These are phyloP conservation scores for Populus ilicifolia DNA, from an alignment of 345 rosid species.

Conservation along the genomic window DNA sequence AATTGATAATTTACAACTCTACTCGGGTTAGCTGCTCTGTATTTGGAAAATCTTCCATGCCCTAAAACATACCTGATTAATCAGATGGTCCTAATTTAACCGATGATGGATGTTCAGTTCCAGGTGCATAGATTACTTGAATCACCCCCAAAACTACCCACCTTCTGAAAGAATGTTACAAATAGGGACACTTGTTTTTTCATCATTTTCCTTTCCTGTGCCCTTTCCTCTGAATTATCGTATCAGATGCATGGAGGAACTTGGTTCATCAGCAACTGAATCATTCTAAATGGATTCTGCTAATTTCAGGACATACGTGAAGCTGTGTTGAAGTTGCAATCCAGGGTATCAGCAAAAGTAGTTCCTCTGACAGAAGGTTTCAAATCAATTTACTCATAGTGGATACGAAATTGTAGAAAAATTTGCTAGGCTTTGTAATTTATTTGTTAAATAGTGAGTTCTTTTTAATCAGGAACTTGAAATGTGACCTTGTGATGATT, in stretches of 20 bases:
- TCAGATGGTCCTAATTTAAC: not conserved
- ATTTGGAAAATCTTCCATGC: not conserved
- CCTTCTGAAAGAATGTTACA: not conserved
- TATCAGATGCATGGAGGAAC: not conserved
- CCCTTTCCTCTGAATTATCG: not conserved
- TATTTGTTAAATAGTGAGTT: not conserved
- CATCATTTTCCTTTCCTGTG: too few species aligned
- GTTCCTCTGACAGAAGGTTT: conserved; percentile 88
- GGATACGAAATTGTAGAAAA: not conserved
- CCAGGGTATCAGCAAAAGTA: conserved; percentile 79
- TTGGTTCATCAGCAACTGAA: not conserved
- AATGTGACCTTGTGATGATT: not conserved
- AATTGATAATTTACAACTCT: not conserved
- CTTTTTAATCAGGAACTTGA: not conserved
- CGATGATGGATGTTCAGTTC: not conserved
- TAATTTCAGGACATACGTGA: conserved; percentile 70
- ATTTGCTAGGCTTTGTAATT: not conserved
- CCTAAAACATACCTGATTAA: not conserved
- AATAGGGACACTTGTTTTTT: not conserved
- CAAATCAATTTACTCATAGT: conserved; percentile 55
- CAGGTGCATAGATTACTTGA: not conserved
- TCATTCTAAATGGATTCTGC: not conserved
- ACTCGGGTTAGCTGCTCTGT: not conserved
- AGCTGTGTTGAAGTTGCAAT: conserved; percentile 70
- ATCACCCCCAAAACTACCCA: not conserved